Evolutionary conservation across 495 filamentous ascomycete genomes (phyloP).

Genomic region (Astrothelium subdiscretum): DNA sequence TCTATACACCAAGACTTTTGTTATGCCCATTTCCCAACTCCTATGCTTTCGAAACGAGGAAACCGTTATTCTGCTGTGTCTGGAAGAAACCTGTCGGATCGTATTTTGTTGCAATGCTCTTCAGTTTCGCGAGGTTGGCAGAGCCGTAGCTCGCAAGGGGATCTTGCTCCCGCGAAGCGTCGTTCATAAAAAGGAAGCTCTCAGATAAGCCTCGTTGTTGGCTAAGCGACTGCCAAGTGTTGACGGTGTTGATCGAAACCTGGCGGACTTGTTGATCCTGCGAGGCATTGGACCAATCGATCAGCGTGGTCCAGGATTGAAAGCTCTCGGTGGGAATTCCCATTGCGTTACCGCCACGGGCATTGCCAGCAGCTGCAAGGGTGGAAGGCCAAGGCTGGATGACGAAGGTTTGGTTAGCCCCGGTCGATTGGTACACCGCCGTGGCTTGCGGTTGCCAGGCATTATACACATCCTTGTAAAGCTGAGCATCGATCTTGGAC

Average conservation of each 20-base stretch:
- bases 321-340: not conserved
- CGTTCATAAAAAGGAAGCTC: constrained; percentile 22
- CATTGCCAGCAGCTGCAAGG: constrained; percentile 1
- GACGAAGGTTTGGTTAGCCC: constrained; percentile 21
- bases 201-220: not conserved
- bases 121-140: constrained; percentile 29
- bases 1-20: no score
- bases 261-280: not conserved
- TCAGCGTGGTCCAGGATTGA: not conserved
- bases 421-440: constrained; percentile 11
- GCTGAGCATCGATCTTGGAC: constrained; percentile 15
- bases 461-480: constrained; percentile 22
- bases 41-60: not conserved
- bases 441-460: constrained; percentile 20
- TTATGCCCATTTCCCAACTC: no score
- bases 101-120: constrained; percentile 32
- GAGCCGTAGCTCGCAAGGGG: constrained; percentile 37
- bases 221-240: not conserved
- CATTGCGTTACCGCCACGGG: constrained; percentile 16
- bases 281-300: not conserved
- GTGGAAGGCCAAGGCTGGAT: constrained; percentile 16
- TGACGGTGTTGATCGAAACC: not conserved
- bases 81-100: constrained; percentile 42
- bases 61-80: constrained; percentile 11
- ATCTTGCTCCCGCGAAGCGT: constrained; percentile 34